Base-by-base conservation (phyloP, 2,329 filamentous ascomycete genomes). In the Aureobasidium sp. region DNA sequence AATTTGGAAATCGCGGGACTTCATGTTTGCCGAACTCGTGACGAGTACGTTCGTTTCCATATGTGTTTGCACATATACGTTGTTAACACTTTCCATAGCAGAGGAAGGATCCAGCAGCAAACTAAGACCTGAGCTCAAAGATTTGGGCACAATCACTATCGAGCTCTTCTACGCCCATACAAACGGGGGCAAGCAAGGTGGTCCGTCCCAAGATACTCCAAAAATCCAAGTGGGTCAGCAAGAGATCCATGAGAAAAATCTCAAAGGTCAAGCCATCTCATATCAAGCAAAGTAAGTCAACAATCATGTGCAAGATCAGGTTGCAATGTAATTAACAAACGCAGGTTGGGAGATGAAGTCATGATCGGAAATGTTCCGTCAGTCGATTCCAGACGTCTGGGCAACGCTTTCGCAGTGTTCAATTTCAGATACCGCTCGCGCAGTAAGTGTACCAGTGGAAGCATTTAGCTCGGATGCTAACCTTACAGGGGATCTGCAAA, bases 371-470 rank as follows among this genome's bases (percentile, higher is more conserved):
- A 5, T 0, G 2, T 6, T 22, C 1, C 5, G 52, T 0, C 20
- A 51, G 8, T 49, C 5, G 15, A 22, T 9, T 1, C 9, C 31
- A 17, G 69, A 68, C 3, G 67, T 70, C 12, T 68, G 70, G 1
- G 69, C 64, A 12, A 73, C 71, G 1, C 58, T 65, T n/a, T 67
- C 67, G 67, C 64, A 4, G 63, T 39, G 0, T 66, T 68, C 62
- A 53, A 65, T 6, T 68, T 70, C 62, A 25, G 56, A 9, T 70
- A 69, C 57, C 66, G 65, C 31, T 68, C 67, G 6, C 20, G 42
- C 8, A 63, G 68, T 68, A 52, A 41, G 62, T 15, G 45, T 70
- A n/a, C 0, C 66, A 71, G 36, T 63, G 8, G 44, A 67, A 27
- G 63, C 68, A 2, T 15, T 68, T 8, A 67, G 70, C 14, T 64